phyloP scores from a whole-genome alignment of 2,329 filamentous ascomycete genomes.

The Trichoderma koningii region DNA sequence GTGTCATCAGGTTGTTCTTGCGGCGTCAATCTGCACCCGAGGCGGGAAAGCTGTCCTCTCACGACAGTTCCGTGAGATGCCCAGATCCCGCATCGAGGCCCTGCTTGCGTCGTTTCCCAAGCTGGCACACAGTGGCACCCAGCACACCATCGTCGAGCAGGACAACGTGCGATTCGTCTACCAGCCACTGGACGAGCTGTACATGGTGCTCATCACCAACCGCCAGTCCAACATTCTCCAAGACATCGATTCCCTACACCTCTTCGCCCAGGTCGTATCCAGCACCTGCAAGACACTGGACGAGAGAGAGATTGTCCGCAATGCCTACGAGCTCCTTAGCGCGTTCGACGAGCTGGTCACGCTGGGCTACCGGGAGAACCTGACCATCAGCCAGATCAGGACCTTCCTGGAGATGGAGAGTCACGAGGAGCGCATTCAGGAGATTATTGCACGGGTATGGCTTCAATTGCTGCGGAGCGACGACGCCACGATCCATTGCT shows the following conservation, averaged over 20 bases:
- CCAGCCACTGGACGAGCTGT: conserved; percentile 97
- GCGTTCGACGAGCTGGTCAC: conserved; percentile 98
- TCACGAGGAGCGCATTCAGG: conserved; percentile 98
- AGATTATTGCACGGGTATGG: conserved; percentile 86
- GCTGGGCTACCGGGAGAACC: conserved; percentile 91
- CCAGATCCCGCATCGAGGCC: conserved; percentile 92
- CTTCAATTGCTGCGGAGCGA: background rate
- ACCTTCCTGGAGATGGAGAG: conserved; percentile 99
- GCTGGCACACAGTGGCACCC: conserved; percentile 90
- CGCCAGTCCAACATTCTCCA: conserved; percentile 98
- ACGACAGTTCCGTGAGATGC: conserved; percentile 96
- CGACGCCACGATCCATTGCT: conserved; percentile 29
- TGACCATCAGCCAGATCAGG: conserved; percentile 96
- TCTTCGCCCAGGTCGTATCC: conserved; percentile 95
- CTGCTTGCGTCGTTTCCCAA: conserved; percentile 97
- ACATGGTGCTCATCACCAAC: conserved; percentile 99
- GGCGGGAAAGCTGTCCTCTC: conserved; percentile 98
- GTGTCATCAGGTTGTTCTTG: conserved; percentile 80
- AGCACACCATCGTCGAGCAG: conserved; percentile 98
- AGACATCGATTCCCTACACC: conserved; percentile 96
- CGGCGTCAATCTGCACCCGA: conserved; percentile 97
- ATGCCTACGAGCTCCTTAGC: conserved; percentile 93
- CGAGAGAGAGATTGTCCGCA: conserved; percentile 90
- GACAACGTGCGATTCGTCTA: conserved; percentile 99
- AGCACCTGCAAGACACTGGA: conserved; percentile 96